Evolutionary conservation across 2,329 filamentous ascomycete genomes (phyloP), one percentile per base, ranked within the genome.

Genomic region (Fusarium anthophilum): DNA sequence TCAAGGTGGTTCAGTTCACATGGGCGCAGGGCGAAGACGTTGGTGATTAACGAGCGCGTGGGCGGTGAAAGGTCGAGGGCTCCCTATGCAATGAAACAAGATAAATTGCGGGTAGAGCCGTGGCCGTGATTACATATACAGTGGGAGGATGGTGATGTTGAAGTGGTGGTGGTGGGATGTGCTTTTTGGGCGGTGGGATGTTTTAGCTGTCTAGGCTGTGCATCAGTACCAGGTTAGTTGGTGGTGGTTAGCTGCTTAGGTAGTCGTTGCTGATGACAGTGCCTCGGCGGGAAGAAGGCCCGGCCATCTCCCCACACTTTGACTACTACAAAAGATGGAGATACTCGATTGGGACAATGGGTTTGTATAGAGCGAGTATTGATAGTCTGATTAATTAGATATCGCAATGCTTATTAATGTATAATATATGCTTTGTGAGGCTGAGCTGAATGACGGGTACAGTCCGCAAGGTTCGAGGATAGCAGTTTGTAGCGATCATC

Each of bases 1-100:
- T 51, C 72, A 76, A 68, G 57, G 68, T 66, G 68, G 66, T 71
- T 81, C 69, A 81, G 66, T 76, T 81, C 71, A 82, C 81, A 81
- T 82, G 77, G 74, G 74, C 75, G 76, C 77, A 72, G 70, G 73
- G 72, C 56, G 70, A 69, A 41, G 66, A 39, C 35, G 70, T 58
- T 45, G 54, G 70, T 35, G 58, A 44, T 39, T 68, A 28, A 35
- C 32, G 53, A 61, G 54, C 38, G 57, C 44, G 41, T 48, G 26
- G 41, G 51, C 37, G 32, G 35, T 41, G 51, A 44, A 54, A 53
- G 30, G 24, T 60, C 22, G 24, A 58, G 24, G 32, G 38, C 37
- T 43, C 39, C 50, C 43, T 53, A 63, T 59, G 50, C 39, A 60
- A 57, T 39, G n/a, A 20, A 7, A 56, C 58, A 59, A 51, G n/a